phyloP scores from a whole-genome alignment of 2,329 filamentous ascomycete species.

The Cladosporium sp. region DNA sequence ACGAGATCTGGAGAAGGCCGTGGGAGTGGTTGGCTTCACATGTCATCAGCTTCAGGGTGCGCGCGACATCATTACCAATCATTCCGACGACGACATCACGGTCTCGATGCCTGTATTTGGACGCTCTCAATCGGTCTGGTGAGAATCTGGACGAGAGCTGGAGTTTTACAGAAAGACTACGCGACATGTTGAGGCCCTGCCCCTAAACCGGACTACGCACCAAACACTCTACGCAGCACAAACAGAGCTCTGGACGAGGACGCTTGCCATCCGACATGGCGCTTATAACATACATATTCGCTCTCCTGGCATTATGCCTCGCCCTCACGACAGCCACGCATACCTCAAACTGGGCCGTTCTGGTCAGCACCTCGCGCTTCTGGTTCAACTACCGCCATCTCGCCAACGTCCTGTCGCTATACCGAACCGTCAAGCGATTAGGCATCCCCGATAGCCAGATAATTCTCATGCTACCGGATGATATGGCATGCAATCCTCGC shows the following conservation, averaged over 20 bases:
- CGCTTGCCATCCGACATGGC: neutral
- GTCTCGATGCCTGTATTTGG: neutral
- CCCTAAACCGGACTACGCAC: neutral
- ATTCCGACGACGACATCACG: neutral
- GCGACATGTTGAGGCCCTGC: neutral
- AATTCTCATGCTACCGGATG: conserved; percentile 99
- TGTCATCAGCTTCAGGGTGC: too few species aligned
- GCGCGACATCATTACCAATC: conserved; percentile 9
- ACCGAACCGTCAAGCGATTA: conserved; percentile 95
- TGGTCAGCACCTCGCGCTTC: conserved; percentile 97
- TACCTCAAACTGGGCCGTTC: conserved; percentile 98
- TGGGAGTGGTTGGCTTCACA: conserved; percentile 10
- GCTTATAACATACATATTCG: neutral
- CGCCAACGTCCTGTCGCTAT: conserved; percentile 94
- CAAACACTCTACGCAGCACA: neutral
- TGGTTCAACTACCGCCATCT: conserved; percentile 99
- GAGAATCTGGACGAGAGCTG: neutral
- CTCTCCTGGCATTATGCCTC: conserved; percentile 21
- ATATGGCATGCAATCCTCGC: conserved; percentile 98
- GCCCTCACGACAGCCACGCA: conserved; percentile 62
- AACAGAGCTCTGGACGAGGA: neutral
- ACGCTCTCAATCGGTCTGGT: neutral
- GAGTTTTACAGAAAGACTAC: neutral
- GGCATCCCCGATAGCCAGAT: conserved; percentile 98
- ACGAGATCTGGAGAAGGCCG: neutral